Evolutionary conservation across 2,329 filamentous ascomycete genomes (phyloP).

Genomic region (Calonectria pseudoreteaudii): DNA sequence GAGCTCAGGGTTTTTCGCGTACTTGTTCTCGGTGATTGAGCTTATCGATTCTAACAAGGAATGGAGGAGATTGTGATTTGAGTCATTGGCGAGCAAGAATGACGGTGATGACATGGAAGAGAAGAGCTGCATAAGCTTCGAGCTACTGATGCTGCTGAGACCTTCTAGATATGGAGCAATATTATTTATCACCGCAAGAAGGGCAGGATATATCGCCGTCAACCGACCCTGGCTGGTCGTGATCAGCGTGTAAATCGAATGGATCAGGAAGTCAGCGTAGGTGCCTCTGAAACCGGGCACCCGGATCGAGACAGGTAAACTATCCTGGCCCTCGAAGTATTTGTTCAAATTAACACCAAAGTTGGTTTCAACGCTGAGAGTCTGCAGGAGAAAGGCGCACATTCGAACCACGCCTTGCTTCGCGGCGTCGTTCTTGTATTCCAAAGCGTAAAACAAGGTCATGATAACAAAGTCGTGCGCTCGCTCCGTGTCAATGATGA

Average conservation of each 20-base stretch:
- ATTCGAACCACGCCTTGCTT: conserved; percentile 95
- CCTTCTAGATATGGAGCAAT: conserved; percentile 86
- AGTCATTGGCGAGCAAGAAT: conserved; percentile 92
- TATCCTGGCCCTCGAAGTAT: conserved; percentile 88
- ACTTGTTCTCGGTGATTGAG: conserved; percentile 90
- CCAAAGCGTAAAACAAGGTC: conserved; percentile 91
- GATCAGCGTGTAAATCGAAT: conserved; percentile 93
- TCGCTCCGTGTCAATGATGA: conserved; percentile 95
- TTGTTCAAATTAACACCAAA: conserved; percentile 94
- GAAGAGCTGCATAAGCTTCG: conserved; percentile 88
- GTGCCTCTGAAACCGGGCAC: conserved; percentile 87
- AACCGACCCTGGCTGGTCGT: conserved; percentile 91
- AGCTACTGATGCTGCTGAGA: conserved; percentile 79
- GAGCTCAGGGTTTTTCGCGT: conserved; percentile 82
- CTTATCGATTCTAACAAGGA: conserved; percentile 91
- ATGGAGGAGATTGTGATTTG: conserved; percentile 83
- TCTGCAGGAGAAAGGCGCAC: conserved; percentile 97
- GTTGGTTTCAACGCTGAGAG: conserved; percentile 89
- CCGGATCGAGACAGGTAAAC: conserved; percentile 82
- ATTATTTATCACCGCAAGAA: conserved; percentile 94
- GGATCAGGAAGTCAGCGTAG: conserved; percentile 94
- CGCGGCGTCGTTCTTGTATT: conserved; percentile 85
- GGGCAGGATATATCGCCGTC: conserved; percentile 89
- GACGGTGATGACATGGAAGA: conserved; percentile 93
- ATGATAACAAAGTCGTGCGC: conserved; percentile 94